Percentiles rank a stretch among this genome's conserved stretches.
Conservation (phyloP, 73 alveolate species). For the Tetrahymena malaccensis region DNA sequence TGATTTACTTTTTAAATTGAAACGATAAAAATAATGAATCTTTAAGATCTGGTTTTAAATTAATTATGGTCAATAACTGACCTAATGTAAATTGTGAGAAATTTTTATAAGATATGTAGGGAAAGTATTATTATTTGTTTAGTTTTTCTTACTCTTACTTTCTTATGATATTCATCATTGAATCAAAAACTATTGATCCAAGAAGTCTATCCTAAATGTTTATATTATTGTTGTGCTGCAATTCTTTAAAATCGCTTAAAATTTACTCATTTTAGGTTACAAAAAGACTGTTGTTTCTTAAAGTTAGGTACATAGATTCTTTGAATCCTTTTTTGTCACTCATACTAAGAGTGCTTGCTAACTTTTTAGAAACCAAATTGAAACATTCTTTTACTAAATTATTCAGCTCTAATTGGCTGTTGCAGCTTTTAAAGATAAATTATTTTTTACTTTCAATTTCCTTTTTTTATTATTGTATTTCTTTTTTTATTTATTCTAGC, state of each 20-base stretch:
- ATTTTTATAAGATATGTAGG: background rate
- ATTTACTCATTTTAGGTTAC: background rate
- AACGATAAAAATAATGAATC: background rate
- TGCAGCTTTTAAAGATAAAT: background rate
- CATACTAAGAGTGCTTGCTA: background rate
- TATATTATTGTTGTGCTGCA: background rate
- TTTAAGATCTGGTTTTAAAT: background rate
- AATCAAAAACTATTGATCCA: background rate
- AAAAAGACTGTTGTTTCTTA: background rate
- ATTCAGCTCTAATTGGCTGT: background rate
- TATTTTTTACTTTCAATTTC: background rate
- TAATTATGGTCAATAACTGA: background rate
- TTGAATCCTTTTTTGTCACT: background rate
- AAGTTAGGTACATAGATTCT: background rate
- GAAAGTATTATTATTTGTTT: background rate
- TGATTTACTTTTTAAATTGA: background rate
- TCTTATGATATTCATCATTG: background rate
- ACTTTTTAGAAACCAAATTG: background rate
- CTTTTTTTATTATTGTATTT: background rate
- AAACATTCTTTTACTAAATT: background rate
- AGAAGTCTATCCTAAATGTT: background rate
- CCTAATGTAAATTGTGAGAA: background rate
- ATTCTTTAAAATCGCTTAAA: background rate
- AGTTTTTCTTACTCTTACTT: background rate
- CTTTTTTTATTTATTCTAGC: background rate